phyloP scores from a whole-genome alignment of 2,329 filamentous ascomycete genomes.

The Exutisphaerella laricina region DNA sequence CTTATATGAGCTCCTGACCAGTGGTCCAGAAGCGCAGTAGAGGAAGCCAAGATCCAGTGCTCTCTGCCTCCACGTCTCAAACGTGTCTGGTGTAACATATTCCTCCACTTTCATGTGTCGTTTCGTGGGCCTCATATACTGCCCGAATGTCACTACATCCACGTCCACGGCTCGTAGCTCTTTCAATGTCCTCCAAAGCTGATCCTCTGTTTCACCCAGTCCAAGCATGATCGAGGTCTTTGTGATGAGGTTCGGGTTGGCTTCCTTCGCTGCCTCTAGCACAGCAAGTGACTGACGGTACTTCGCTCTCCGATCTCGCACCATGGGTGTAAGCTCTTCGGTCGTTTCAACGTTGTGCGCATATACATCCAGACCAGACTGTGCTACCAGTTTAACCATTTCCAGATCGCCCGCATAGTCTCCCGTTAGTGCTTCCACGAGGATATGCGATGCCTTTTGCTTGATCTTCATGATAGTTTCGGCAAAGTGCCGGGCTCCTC shows the following conservation, averaged over 20 bases:
- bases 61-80: slow-evolving; percentile 84
- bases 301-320: slow-evolving; percentile 81
- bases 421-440: slow-evolving; percentile 80
- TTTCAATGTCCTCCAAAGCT: slow-evolving; percentile 73
- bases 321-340: slow-evolving; percentile 80
- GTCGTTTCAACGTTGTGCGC: slow-evolving; percentile 97
- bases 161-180: slow-evolving; percentile 76
- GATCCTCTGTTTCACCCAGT: slow-evolving; percentile 82
- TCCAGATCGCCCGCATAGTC: slow-evolving; percentile 82
- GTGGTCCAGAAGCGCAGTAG: slow-evolving; percentile 88
- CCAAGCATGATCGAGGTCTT: slow-evolving; percentile 98
- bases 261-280: slow-evolving; percentile 72
- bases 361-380: slow-evolving; percentile 88
- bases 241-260: slow-evolving; percentile 76
- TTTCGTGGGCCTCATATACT: slow-evolving; percentile 99
- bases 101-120: slow-evolving; percentile 94
- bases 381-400: slow-evolving; percentile 78
- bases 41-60: slow-evolving; percentile 94
- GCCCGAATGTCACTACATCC: slow-evolving; percentile 97
- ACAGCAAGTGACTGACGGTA: slow-evolving; percentile 82
- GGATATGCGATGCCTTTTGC: slow-evolving; percentile 60
- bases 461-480: slow-evolving; percentile 95
- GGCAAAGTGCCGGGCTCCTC: slow-evolving; percentile 82
- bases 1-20: slow-evolving; percentile 95
- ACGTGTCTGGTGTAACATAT: slow-evolving; percentile 85